Conservation (phyloP, 2,329 filamentous ascomycete species). For the Pseudogymnoascus sp. region DNA sequence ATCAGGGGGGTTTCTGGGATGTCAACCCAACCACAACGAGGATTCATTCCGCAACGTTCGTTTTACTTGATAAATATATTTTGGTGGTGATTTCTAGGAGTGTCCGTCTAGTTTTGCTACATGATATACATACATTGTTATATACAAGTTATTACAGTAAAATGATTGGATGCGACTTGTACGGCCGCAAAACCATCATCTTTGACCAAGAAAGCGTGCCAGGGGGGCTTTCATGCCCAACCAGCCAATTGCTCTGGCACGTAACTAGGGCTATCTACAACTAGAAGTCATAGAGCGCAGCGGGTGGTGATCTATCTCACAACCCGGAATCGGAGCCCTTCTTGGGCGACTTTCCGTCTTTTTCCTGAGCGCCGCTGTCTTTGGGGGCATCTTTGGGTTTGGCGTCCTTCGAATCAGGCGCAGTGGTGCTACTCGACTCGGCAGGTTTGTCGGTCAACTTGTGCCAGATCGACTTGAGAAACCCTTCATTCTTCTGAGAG, state of each 20-base stretch:
- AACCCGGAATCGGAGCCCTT: slow-evolving; percentile 12
- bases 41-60: neutral
- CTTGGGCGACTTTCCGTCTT: slow-evolving; percentile 18
- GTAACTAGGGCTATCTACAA: neutral
- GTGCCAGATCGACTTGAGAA: slow-evolving; percentile 90
- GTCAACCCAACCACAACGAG: neutral
- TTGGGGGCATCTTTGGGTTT: neutral
- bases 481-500: slow-evolving; percentile 72
- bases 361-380: neutral
- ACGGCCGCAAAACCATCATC: neutral
- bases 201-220: neutral
- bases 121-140: slow-evolving; percentile 6
- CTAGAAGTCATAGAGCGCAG: neutral
- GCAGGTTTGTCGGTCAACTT: slow-evolving; percentile 65
- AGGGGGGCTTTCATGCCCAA: neutral
- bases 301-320: neutral
- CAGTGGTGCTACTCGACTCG: slow-evolving; percentile 2
- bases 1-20: neutral
- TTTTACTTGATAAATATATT: slow-evolving; percentile 1
- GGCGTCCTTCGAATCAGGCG: slow-evolving; percentile 10
- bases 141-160: neutral
- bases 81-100: slow-evolving; percentile 6
- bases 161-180: neutral
- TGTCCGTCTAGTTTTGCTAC: slow-evolving; percentile 4
- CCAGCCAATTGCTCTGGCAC: neutral